A percentile compares a stretch with the other conserved stretches of the same genome.
These are phyloP conservation scores for Nymphaea thermarum DNA, from an alignment of 164 flowering plant species.

Conservation along the genomic window DNA sequence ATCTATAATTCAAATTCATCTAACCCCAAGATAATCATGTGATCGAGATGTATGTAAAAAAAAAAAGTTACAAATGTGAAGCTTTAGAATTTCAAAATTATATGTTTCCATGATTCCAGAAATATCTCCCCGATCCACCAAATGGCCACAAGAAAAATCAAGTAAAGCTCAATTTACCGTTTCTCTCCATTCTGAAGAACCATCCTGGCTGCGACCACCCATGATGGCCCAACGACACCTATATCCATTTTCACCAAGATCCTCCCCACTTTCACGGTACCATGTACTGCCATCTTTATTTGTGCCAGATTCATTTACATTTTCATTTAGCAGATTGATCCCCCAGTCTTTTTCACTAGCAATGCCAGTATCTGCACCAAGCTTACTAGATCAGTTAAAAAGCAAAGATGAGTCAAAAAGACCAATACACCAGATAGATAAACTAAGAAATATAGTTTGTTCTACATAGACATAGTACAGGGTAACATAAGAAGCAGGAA, in stretches of 20 bases:
- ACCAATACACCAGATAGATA: too few species aligned
- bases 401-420: neutral
- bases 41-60: too few species aligned
- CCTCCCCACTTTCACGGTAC: conserved; percentile 83
- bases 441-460: too few species aligned
- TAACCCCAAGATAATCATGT: too few species aligned
- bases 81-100: too few species aligned
- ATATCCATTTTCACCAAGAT: conserved; percentile 79
- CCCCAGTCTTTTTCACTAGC: conserved; percentile 97
- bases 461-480: too few species aligned
- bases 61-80: too few species aligned
- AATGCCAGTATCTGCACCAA: conserved; percentile 74
- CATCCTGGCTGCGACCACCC: conserved; percentile 73
- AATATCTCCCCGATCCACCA: neutral
- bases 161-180: conserved; percentile 33
- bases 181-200: conserved; percentile 89
- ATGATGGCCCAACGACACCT: conserved; percentile 90
- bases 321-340: conserved; percentile 59
- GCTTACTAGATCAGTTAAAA: neutral
- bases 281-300: conserved; percentile 95
- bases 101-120: too few species aligned
- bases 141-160: neutral
- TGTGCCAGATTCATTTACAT: conserved; percentile 67
- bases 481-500: too few species aligned
- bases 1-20: too few species aligned